These are phyloP conservation scores for Penicillium sp. DNA, from an alignment of 2,329 filamentous ascomycete genomes.

Conservation along the genomic window DNA sequence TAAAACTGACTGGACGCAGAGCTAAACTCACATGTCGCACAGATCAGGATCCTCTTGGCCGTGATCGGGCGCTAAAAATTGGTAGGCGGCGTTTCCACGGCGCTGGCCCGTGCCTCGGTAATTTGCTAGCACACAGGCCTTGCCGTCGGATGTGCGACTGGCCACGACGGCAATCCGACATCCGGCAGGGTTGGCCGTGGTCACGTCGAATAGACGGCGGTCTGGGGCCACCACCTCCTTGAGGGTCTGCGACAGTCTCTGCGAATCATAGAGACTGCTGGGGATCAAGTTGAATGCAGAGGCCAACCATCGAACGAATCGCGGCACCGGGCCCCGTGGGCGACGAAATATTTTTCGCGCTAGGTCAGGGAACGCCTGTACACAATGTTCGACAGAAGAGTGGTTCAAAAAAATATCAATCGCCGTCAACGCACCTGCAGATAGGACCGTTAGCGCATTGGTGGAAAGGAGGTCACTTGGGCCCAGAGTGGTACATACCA, in stretches of 20 bases:
- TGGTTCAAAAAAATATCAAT: neutral
- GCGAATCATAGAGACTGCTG: conserved; percentile 15
- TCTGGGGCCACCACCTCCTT: neutral
- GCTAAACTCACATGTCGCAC: conserved; percentile 18
- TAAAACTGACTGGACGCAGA: neutral
- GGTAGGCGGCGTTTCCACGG: conserved; percentile 5
- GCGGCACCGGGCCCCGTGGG: neutral
- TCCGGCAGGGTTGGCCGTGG: neutral
- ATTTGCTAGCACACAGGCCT: conserved; percentile 18
- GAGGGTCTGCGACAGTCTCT: conserved; percentile 3
- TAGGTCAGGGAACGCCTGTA: neutral
- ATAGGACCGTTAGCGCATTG: neutral
- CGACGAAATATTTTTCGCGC: neutral
- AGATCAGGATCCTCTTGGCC: conserved; percentile 12
- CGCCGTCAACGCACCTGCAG: neutral
- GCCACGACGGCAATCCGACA: conserved; percentile 13
- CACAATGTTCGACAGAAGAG: neutral
- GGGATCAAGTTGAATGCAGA: neutral
- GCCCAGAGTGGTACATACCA: conserved; percentile 9
- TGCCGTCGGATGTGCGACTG: conserved; percentile 20
- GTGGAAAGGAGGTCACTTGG: neutral
- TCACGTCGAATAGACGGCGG: conserved; percentile 14
- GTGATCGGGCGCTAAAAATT: conserved; percentile 2
- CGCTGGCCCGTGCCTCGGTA: conserved; percentile 13
- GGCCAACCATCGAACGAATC: neutral